Percentiles rank a stretch among this genome's conserved stretches.
These are phyloP conservation scores for Candida coleopterorum DNA, from an alignment of 805 yeast genomes.

Conservation along the genomic window DNA sequence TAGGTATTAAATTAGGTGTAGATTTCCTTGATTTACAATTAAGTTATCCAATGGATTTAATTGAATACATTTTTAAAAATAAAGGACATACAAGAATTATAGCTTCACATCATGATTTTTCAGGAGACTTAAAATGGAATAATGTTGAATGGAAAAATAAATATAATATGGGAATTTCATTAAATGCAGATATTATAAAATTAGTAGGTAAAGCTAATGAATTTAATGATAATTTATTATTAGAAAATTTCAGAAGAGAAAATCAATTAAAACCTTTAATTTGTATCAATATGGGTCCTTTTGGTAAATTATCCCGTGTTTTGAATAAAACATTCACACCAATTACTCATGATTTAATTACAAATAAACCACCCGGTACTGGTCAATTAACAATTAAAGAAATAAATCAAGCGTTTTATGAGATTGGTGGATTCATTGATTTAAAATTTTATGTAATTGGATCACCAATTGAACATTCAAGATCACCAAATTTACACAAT, in stretches of 20 bases:
- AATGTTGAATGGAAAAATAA: constrained; percentile 69
- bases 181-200: constrained; percentile 72
- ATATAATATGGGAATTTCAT: constrained; percentile 59
- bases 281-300: constrained; percentile 75
- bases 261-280: constrained; percentile 63
- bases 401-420: constrained; percentile 51
- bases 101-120: constrained; percentile 77
- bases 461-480: constrained; percentile 76
- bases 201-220: constrained; percentile 73
- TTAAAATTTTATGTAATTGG: constrained; percentile 75
- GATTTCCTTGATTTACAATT: constrained; percentile 80
- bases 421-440: constrained; percentile 58
- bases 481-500: constrained; percentile 84
- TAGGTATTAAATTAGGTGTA: constrained; percentile 75
- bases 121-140: constrained; percentile 60
- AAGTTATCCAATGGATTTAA: constrained; percentile 54
- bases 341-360: constrained; percentile 66
- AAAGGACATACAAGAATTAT: constrained; percentile 67
- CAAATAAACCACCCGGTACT: constrained; percentile 54
- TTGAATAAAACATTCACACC: constrained; percentile 77
- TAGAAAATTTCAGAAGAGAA: constrained; percentile 62
- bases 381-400: constrained; percentile 69
- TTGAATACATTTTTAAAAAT: constrained; percentile 45
- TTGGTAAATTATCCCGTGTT: constrained; percentile 77
- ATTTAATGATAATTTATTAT: constrained; percentile 61